A percentile compares a stretch with the other conserved stretches of the same genome.
These are phyloP conservation scores for Pseudopediastrum boryanum DNA, from an alignment of 139 green algal species.

Conservation along the genomic window DNA sequence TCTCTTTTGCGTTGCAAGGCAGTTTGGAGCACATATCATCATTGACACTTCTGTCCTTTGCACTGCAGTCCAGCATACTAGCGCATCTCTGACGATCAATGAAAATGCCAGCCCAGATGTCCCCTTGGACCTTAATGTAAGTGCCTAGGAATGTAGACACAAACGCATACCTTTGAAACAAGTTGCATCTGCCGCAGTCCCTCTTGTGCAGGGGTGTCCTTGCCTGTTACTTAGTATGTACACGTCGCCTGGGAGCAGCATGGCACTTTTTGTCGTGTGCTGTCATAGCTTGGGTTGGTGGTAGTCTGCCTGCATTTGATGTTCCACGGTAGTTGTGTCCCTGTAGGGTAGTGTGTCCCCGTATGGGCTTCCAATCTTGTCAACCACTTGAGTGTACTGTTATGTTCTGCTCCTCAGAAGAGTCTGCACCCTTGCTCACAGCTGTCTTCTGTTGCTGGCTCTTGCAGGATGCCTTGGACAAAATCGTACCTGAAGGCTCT, in stretches of 20 bases:
- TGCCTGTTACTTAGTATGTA: neutral
- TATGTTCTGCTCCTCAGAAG: neutral
- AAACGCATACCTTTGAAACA: too few species aligned
- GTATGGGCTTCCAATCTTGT: neutral
- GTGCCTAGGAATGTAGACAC: too few species aligned
- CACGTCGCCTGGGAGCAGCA: neutral
- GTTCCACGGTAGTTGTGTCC: neutral
- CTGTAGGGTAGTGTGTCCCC: neutral
- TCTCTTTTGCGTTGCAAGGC: too few species aligned
- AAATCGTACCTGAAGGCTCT: slow-evolving; percentile 70
- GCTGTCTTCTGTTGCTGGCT: neutral
- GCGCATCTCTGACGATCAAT: slow-evolving; percentile 72
- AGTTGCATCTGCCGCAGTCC: too few species aligned
- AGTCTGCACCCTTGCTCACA: neutral
- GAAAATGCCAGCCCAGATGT: slow-evolving; percentile 68
- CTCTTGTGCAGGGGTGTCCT: neutral
- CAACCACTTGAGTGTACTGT: neutral
- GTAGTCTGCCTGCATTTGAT: too few species aligned
- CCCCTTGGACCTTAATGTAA: slow-evolving; percentile 71
- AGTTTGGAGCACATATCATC: too few species aligned
- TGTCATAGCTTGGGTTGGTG: too few species aligned
- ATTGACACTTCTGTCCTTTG: too few species aligned
- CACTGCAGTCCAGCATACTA: slow-evolving; percentile 66
- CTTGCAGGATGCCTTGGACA: slow-evolving; percentile 71
- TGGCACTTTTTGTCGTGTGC: neutral